Evolutionary conservation across 1,284 basidiomycete species (phyloP).

Genomic region (Puccinia triticina): DNA sequence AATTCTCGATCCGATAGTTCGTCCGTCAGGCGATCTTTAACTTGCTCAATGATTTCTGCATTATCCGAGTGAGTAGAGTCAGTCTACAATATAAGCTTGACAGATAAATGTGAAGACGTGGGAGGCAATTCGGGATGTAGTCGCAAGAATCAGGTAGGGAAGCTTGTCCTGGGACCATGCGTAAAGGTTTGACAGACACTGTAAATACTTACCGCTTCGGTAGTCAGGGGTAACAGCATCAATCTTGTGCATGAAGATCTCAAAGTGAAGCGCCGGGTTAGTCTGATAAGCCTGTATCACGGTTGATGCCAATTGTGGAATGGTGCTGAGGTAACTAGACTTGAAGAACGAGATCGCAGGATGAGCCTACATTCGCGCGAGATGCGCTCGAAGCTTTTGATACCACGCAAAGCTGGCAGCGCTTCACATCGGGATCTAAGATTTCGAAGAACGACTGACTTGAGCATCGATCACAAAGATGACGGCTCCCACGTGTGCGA

Average conservation of each 20-base stretch:
- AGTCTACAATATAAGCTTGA: constrained; percentile 13
- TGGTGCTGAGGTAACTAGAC: constrained; percentile 67
- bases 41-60: constrained; percentile 66
- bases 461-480: constrained; percentile 97
- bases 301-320: constrained; percentile 56
- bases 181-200: constrained; percentile 14
- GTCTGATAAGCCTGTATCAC: constrained; percentile 65
- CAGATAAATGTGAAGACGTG: constrained; percentile 14
- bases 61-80: constrained; percentile 64
- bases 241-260: constrained; percentile 95
- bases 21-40: constrained; percentile 68
- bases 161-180: constrained; percentile 36
- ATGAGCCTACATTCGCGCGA: constrained; percentile 22
- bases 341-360: constrained; percentile 56
- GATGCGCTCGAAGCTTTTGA: no score
- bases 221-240: constrained; percentile 91
- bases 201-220: constrained; percentile 73
- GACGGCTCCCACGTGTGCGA: constrained; percentile 62
- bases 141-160: constrained; percentile 31
- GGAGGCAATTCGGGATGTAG: neutral
- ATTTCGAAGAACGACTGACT: constrained; percentile 63
- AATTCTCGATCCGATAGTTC: constrained; percentile 61
- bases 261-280: constrained; percentile 78
- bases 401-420: neutral
- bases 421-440: neutral